Evolutionary conservation across 768 basidiomycete genomes (phyloP), one percentile per base, ranked within the genome.

Genomic region (Leccinum boreale): DNA sequence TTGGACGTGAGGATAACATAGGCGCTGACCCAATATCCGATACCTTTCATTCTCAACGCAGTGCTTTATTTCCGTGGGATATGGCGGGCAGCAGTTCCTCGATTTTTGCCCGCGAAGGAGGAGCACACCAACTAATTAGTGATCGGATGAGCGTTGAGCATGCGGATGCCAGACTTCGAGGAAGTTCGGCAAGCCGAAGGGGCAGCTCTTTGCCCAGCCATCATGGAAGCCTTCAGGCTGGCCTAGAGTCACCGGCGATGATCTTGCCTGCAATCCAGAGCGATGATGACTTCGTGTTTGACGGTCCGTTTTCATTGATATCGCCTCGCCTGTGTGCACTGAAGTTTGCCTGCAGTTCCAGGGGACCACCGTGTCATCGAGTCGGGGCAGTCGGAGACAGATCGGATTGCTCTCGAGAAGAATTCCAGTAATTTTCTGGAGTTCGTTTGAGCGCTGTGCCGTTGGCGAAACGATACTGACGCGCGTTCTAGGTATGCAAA

Each of bases 51-150:
- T 89, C 88, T 19, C 89, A 90, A 65, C 77, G 80, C 33, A 88
- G 84, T 61, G 84, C 86, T 9, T 67, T 92, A 29, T 91, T 91
- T 67, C 90, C 91, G 5, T 93, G 90, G 90, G 89, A 92, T 65
- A 81, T 92, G 67, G 90, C 89, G 5, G 87, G 85, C 1, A 77
- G 76, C 42, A 89, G 85, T 52, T 87, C 86, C 1, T 85, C 81
- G 31, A 75, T 74, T 24, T 62, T 65, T 31, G 81, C 72, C 24
- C 78, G 57, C 3, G 72, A 66, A 17, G 76, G 74, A 35, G 73
- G 72, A 21, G 56, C 67, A 14, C 68, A 62, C 7, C 53, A 57
- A 33, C 64, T 69, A 50, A 77, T 75, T 44, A 81, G 77, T 60
- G 81, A 81, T 52, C 74, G 75, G 48, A 65, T 79, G 44, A 78